Evolutionary conservation across 352 stramenopile species (phyloP), one percentile per base, ranked within the genome.

Genomic region (Pythium dissimile): DNA sequence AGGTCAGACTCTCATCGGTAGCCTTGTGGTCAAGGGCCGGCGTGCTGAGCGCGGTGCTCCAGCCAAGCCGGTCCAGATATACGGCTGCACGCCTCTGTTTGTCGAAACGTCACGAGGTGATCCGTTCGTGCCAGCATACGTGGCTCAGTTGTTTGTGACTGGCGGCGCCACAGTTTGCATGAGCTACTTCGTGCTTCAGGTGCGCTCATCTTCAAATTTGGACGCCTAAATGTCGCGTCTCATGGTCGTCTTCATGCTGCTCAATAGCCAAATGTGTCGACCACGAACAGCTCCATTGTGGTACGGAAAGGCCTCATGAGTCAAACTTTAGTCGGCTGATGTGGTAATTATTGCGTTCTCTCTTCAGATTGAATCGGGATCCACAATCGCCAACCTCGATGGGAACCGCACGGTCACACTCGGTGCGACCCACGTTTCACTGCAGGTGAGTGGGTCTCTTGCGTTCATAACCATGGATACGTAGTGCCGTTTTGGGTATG

Each of bases 31-130:
- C 24, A 88, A 86, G 48, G 79, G 80, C 1, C 65, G 62, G 23
- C 71, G 77, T 1, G 62, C 83, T 31, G 70, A 72, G n/a, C 77
- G 86, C 21, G 57, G 68, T 23, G 69, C 72, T 0, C 77, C 79
- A 13, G 67, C 75, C 3, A 88, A 85, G 48, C 75, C 77, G 1
- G 75, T 89, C 24, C 75, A 79, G 52, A 82, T 90, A 44, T 91
- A 87, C 53, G 80, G 80, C 15, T 93, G 84, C 65, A 90, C 84
- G 13, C 75, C 80, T 15, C 79, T 93, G 20, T 93, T 84, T 35
- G 53, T 84, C 31, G 21, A 71, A 37, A 87, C 76, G 0, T 70
- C 71, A 0, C 69, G 70, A 46, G 71, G 67, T 23, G 66, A 72
- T 3, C 58, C 47, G 13, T 93, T 93, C 41, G 27, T 93, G 7